Evolutionary conservation across 345 rosid species (phyloP).

Genomic region (Hevea brasiliensis): DNA sequence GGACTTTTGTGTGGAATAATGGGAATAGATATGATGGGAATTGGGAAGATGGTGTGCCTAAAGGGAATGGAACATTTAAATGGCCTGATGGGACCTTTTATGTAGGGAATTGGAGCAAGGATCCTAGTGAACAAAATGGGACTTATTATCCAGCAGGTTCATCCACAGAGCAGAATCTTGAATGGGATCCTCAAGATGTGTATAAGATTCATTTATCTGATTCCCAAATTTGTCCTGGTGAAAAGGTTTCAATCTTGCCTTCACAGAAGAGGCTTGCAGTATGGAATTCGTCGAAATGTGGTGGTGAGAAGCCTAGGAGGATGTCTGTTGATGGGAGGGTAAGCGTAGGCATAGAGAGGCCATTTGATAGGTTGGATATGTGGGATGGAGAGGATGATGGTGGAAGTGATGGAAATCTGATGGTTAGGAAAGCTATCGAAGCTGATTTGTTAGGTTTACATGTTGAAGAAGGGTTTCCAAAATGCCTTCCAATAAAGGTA

Average conservation of each 20-base stretch:
- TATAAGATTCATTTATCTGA: conserved; percentile 40
- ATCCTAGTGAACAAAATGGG: conserved; percentile 73
- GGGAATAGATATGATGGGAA: conserved; percentile 67
- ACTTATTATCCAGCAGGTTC: conserved; percentile 63
- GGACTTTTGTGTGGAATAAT: conserved; percentile 64
- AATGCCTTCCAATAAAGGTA: conserved; percentile 52
- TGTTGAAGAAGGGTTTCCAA: conserved; percentile 36
- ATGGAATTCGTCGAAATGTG: conserved; percentile 71
- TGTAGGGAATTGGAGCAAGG: conserved; percentile 81
- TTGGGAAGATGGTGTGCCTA: conserved; percentile 88
- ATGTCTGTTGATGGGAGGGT: conserved; percentile 82
- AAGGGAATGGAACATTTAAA: conserved; percentile 67
- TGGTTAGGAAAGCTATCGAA: conserved; percentile 20
- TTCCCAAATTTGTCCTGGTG: conserved; percentile 49
- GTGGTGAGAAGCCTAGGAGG: conserved; percentile 50
- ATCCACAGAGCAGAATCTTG: conserved; percentile 31
- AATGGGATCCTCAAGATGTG: conserved; percentile 74
- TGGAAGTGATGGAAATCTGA: background rate
- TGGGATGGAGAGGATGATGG: conserved; percentile 46
- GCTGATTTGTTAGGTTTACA: conserved; percentile 50
- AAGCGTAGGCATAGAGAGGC: conserved; percentile 76
- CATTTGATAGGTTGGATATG: conserved; percentile 64
- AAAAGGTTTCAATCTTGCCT: conserved; percentile 72
- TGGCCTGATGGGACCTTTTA: conserved; percentile 85
- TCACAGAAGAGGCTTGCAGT: conserved; percentile 83